These are phyloP conservation scores for Lycium barbarum DNA, from an alignment of 257 asterid genomes.

Conservation along the genomic window DNA sequence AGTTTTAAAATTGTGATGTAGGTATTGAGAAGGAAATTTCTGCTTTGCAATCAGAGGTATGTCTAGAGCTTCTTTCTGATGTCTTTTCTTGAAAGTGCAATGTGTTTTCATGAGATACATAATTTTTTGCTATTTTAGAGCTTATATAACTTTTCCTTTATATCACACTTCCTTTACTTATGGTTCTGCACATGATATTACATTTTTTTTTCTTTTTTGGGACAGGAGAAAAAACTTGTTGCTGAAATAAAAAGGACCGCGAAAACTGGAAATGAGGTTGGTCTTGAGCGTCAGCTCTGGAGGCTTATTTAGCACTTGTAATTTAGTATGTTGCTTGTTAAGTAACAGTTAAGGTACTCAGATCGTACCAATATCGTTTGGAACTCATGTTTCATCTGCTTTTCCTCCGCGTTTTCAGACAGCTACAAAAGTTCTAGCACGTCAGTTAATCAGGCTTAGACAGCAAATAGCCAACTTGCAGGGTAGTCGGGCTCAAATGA, in stretches of 20 bases:
- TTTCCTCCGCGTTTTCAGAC: conserved; percentile 52
- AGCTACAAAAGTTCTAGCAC: conserved; percentile 89
- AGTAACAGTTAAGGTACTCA: background rate
- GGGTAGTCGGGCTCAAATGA: conserved; percentile 94
- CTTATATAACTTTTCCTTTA: background rate
- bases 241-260: conserved; percentile 96
- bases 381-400: background rate
- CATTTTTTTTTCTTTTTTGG: conserved; percentile 13
- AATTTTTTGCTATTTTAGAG: background rate
- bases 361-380: background rate
- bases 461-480: conserved; percentile 94
- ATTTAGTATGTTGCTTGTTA: background rate
- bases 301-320: background rate
- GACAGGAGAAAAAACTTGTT: conserved; percentile 91
- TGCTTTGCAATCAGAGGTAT: conserved; percentile 78
- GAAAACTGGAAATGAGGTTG: conserved; percentile 96
- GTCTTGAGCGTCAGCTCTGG: background rate
- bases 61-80: conserved; percentile 24
- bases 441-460: conserved; percentile 85
- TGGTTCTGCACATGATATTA: background rate
- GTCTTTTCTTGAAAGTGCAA: background rate
- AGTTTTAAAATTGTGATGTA: conserved; percentile 39
- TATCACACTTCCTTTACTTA: background rate
- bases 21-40: conserved; percentile 84
- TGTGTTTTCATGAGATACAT: background rate